Evolutionary conservation across 495 filamentous ascomycete genomes (phyloP), one percentile per base, ranked within the genome.

Genomic region (Physcia stellaris): DNA sequence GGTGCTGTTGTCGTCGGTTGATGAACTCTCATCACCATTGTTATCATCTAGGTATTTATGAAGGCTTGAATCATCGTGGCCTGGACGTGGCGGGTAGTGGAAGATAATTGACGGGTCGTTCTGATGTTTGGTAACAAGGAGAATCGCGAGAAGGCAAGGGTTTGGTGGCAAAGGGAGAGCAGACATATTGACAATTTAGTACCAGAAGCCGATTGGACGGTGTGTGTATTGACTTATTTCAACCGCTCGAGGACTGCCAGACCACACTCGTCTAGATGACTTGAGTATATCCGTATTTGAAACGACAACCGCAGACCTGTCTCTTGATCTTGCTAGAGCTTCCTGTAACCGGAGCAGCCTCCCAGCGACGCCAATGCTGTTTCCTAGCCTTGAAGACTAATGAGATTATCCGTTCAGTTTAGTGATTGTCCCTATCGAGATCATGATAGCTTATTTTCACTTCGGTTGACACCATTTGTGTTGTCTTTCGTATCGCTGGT

Each of bases 61-160:
- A 29, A 45, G 47, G 16, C 17, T 43, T 15, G 54, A 43, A 9
- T 47, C 52, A 29, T 56, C 45, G 31, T 55, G 42, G 38, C 64
- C 65, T 6, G 70, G 77, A 41, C 63, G 68, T 17, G 75, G 74
- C 11, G 87, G 87, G 54, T 93, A 93, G 63, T 95, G 86, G 64
- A 93, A 95, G 50, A 92, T 79, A 53, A 93, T 81, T 32, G 73
- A 70, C 19, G 86, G 83, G 4, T 86, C 86, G 45, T 82, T 79
- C 37, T 78, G 75, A 4, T 84, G 82, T 41, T 83, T 74, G 37
- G 83, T 78, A 46, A 94, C 79, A 24, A 94, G 73, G 28, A 93
- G 69, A 32, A 83, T 69, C 4, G 83, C 83, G 42, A 93, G 71
- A 27, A 86, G 79, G 47, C 80, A 73, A 26, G 68, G 64, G 49